phyloP scores from a whole-genome alignment of 2,329 filamentous ascomycete genomes.

The Graphiopsis chlorocephala region DNA sequence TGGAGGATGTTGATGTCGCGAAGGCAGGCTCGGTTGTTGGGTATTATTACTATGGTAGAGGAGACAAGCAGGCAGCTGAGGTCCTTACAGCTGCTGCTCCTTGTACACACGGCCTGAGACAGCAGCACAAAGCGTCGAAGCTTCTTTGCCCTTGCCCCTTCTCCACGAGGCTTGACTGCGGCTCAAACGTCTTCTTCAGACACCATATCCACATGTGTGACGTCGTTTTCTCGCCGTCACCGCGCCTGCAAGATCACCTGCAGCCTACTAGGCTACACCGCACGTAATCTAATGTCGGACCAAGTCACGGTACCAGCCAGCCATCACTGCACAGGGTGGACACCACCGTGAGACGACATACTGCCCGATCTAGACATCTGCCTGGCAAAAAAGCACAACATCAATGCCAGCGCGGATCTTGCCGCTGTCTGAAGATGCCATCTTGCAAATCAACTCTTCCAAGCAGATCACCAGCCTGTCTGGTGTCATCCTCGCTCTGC shows the following conservation, averaged over 20 bases:
- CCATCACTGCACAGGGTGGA: slow-evolving; percentile 17
- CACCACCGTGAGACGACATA: slow-evolving; percentile 42
- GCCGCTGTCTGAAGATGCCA: slow-evolving; percentile 27
- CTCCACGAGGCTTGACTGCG: slow-evolving; percentile 2
- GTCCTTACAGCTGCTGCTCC: neutral
- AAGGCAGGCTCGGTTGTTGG: neutral
- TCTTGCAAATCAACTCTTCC: slow-evolving; percentile 77
- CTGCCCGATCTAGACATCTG: neutral
- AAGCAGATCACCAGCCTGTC: slow-evolving; percentile 73
- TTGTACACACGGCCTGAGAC: neutral
- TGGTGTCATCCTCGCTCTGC: slow-evolving; percentile 66
- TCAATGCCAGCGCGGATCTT: slow-evolving; percentile 25
- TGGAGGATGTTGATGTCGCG: neutral
- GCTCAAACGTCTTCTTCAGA: neutral
- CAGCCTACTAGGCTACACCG: neutral
- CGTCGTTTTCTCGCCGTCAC: neutral
- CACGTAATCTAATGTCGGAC: slow-evolving; percentile 5
- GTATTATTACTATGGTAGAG: neutral
- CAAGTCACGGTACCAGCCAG: slow-evolving; percentile 2
- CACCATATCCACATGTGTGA: neutral
- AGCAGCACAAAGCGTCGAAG: neutral
- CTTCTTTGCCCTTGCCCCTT: neutral
- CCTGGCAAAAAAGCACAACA: neutral
- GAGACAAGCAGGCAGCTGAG: neutral
- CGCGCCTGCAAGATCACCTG: no score